Base-by-base conservation (phyloP, 192 early-diverging fungal genomes). In the Linderina pennispora region DNA sequence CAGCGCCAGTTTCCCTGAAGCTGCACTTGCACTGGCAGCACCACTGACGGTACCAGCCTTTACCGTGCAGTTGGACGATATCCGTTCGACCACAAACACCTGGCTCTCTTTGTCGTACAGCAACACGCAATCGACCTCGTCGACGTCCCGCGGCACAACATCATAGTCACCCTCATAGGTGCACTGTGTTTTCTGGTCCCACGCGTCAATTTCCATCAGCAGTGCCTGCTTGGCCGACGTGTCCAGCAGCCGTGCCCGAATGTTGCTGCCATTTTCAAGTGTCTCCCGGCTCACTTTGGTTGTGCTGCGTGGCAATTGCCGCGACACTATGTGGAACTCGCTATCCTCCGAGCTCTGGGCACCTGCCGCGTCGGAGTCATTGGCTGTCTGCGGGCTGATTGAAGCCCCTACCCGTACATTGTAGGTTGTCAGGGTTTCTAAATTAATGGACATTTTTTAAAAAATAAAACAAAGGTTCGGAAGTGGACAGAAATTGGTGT, bases 91-190 rank as follows among this genome's bases (percentile, higher is more conserved):
- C 13, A 62, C 53, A 53, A 71, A 71, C 6, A 56, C 56, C 22
- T 56, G 48, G 43, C 44, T 44, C 26, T 71, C 61, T 6, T 50
- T 47, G 23, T 71, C 68, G 23, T 71, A 71, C 17, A 71, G 43
- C 28, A 71, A 25, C 5, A 71, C 48, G 26, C 68, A 71, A 8
- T 62, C 53, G 19, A 71, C 32, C 19, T 60, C 57, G 11, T 57
- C 58, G 13, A 41, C 46, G 10, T 38, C 40, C 14, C 33, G 21
- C 19, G 50, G 42, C 6, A 58, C 14, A 6, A 38, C 17, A 39
- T 60, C 68, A 40, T 40, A 59, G 16, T 71, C 68, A 17, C 68
- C 68, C 18, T 71, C 68, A 35, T 64, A 71, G 23, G 56, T 60
- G 37, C 56, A 71, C 8, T 44, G 40, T 0, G 61, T 23, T 28